These are phyloP conservation scores for Sedum album DNA, from an alignment of 164 flowering plant species.

Conservation along the genomic window DNA sequence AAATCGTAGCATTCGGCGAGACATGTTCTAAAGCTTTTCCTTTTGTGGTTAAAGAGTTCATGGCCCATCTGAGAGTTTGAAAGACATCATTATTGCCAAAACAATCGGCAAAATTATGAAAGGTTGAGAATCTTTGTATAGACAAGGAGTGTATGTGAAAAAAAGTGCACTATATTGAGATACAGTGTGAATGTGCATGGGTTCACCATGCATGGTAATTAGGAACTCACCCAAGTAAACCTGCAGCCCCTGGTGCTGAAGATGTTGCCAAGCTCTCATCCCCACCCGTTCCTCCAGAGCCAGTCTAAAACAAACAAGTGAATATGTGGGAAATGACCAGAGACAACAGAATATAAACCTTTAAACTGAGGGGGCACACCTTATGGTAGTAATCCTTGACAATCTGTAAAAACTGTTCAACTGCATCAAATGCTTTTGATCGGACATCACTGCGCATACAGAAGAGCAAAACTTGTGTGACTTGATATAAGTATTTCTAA, in stretches of 20 bases:
- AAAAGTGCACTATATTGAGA: neutral
- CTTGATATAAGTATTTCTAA: neutral
- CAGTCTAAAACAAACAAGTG: slow-evolving; percentile 25
- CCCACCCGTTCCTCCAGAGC: slow-evolving; percentile 45
- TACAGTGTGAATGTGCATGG: neutral
- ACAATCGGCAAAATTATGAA: neutral
- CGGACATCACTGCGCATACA: slow-evolving; percentile 69
- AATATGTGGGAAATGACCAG: neutral
- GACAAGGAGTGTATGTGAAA: too few species aligned
- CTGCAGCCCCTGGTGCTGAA: slow-evolving; percentile 63
- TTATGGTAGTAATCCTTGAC: slow-evolving; percentile 69
- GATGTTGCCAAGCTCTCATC: slow-evolving; percentile 38
- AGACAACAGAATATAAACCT: neutral
- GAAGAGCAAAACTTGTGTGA: slow-evolving; percentile 2
- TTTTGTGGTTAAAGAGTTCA: slow-evolving; percentile 86
- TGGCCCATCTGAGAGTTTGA: slow-evolving; percentile 77
- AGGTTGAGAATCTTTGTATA: too few species aligned
- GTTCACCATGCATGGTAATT: neutral
- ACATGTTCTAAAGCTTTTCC: slow-evolving; percentile 79
- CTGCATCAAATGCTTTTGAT: slow-evolving; percentile 87
- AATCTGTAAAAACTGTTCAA: slow-evolving; percentile 91
- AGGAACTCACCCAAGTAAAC: slow-evolving; percentile 81
- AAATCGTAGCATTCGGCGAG: slow-evolving; percentile 36
- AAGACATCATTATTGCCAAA: neutral
- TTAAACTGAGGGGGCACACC: slow-evolving; percentile 31